Evolutionary conservation across 2,329 filamentous ascomycete species (phyloP).

Genomic region (Arthrinium phaeospermum): DNA sequence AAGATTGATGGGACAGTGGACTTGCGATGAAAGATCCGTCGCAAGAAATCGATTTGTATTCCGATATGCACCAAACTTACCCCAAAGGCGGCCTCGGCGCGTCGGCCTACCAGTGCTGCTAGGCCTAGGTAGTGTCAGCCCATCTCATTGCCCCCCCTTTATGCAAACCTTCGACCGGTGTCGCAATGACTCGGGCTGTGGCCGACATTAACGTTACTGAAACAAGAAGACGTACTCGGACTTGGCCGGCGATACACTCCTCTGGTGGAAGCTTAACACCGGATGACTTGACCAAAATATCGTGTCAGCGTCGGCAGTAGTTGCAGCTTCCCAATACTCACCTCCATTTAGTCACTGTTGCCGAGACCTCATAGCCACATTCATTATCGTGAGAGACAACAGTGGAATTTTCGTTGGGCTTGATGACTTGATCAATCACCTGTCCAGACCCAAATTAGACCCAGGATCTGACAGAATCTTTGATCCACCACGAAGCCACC

Average conservation of each 20-base stretch:
- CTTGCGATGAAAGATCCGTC: neutral
- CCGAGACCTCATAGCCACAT: neutral
- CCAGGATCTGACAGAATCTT: neutral
- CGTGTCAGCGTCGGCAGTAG: neutral
- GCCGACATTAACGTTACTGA: too few relatives aligned
- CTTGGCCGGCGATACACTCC: neutral
- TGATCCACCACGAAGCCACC: neutral
- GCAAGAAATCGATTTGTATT: neutral
- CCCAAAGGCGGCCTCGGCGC: neutral
- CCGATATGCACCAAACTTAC: neutral
- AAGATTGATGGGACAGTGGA: too few relatives aligned
- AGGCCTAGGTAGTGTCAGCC: neutral
- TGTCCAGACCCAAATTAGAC: neutral
- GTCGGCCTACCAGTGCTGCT: neutral
- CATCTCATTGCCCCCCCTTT: too few relatives aligned
- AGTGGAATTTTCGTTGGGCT: too few relatives aligned
- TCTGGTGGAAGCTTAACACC: neutral
- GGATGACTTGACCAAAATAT: neutral
- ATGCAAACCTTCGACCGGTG: neutral
- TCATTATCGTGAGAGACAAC: neutral
- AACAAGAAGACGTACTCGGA: conserved; percentile 3
- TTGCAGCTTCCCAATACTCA: neutral
- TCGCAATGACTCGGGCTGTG: neutral
- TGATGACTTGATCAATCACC: too few relatives aligned
- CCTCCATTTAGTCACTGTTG: neutral